phyloP scores from a whole-genome alignment of 345 rosid species.

The Populus pruinosa region DNA sequence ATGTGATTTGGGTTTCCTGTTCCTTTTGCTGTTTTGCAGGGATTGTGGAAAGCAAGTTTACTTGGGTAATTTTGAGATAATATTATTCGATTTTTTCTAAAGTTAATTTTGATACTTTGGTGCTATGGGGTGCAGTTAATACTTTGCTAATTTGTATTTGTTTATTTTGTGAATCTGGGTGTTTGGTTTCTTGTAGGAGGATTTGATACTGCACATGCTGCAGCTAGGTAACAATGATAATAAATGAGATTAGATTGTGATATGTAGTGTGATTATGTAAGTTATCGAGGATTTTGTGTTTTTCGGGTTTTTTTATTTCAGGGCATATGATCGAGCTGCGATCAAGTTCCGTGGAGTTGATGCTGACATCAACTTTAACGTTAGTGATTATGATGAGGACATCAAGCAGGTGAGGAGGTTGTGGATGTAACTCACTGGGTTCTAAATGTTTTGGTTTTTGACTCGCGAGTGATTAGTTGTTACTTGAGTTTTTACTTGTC shows the following conservation, averaged over 20 bases:
- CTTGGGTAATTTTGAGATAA: conserved; percentile 41
- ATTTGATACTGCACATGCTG: conserved; percentile 84
- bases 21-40: conserved; percentile 39
- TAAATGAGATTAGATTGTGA: background rate
- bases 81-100: background rate
- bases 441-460: background rate
- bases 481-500: background rate
- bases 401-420: conserved; percentile 47
- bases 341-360: conserved; percentile 75
- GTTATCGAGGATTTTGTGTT: background rate
- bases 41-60: conserved; percentile 87
- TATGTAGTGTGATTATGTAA: background rate
- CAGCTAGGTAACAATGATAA: conserved; percentile 60
- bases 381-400: conserved; percentile 64
- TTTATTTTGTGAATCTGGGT: conserved; percentile 3
- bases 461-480: background rate
- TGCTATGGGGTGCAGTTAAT: background rate
- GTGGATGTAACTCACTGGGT: background rate
- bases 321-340: conserved; percentile 91
- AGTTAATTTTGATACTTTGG: background rate
- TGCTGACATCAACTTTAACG: conserved; percentile 73
- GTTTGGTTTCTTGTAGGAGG: conserved; percentile 48
- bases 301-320: conserved; percentile 16
- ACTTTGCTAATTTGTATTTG: background rate
- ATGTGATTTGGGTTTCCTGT: background rate